phyloP scores from a whole-genome alignment of 2,329 filamentous ascomycete species.

The Gremmenia infestans region DNA sequence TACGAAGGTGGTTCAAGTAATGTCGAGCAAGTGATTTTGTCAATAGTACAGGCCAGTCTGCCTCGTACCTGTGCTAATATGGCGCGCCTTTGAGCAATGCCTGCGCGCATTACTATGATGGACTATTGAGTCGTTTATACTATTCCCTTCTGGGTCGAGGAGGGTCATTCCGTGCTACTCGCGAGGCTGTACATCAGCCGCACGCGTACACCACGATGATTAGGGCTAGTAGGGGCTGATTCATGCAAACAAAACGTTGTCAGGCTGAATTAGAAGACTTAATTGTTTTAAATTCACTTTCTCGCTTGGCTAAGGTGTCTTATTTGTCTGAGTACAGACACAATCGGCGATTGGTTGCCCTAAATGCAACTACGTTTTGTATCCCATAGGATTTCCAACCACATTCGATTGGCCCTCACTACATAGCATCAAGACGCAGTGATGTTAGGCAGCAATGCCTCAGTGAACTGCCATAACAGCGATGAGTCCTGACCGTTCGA shows the following conservation, averaged over 20 bases:
- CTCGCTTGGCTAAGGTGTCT: neutral
- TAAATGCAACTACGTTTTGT: neutral
- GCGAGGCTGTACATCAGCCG: neutral
- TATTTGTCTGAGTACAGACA: neutral
- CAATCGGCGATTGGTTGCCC: conserved; percentile 1
- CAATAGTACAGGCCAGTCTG: too few relatives aligned
- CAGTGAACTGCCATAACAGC: conserved; percentile 31
- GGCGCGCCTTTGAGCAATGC: too few relatives aligned
- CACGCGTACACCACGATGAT: neutral
- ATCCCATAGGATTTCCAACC: neutral
- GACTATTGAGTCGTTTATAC: neutral
- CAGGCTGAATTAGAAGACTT: too few relatives aligned
- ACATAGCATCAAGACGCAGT: conserved; percentile 3
- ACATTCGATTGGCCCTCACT: neutral
- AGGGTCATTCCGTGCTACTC: neutral
- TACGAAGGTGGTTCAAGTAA: too few relatives aligned
- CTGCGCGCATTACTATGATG: neutral
- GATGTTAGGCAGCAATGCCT: conserved; percentile 16
- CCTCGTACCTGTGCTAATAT: neutral
- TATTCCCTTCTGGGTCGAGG: neutral
- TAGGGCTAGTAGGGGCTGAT: too few relatives aligned
- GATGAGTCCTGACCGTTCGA: conserved; percentile 32
- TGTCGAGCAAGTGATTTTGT: too few relatives aligned
- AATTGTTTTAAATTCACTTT: neutral
- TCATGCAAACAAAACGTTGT: too few relatives aligned